Percentiles rank a stretch among this genome's conserved stretches.
Evolutionary conservation across 805 yeast species (phyloP).

Genomic region (Hanseniaspora vineae): DNA sequence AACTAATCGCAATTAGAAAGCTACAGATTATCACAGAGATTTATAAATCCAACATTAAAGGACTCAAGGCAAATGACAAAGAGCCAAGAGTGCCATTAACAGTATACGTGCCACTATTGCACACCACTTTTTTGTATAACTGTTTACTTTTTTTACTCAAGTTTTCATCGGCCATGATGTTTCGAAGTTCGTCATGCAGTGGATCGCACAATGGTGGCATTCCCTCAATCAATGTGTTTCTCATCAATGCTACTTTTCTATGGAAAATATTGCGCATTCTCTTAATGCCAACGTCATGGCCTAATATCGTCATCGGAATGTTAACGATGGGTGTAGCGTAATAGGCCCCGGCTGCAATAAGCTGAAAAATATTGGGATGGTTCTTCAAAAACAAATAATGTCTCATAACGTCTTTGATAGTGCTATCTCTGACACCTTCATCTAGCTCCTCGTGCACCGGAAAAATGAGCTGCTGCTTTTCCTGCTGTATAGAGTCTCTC

Average conservation of each 20-base stretch:
- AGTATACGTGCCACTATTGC: not conserved
- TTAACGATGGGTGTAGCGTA: constrained; percentile 12
- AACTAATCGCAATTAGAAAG: not conserved
- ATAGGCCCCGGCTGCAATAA: constrained; percentile 8
- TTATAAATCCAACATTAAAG: not conserved
- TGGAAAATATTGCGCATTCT: constrained; percentile 11
- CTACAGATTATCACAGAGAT: not conserved
- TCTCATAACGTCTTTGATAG: constrained; percentile 7
- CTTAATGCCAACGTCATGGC: constrained; percentile 11
- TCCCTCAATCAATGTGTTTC: constrained; percentile 13
- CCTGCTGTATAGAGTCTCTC: not conserved
- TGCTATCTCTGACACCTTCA: not conserved
- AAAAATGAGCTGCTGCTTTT: not conserved
- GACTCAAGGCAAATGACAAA: not conserved
- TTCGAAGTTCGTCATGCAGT: constrained; percentile 8
- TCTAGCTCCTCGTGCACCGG: not conserved
- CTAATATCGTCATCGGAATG: constrained; percentile 14
- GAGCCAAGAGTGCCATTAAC: not conserved
- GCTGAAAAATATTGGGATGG: constrained; percentile 9
- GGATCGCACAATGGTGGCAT: constrained; percentile 8
- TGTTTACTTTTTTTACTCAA: not conserved
- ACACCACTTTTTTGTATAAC: not conserved
- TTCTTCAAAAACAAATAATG: constrained; percentile 13
- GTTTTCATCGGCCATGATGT: constrained; percentile 4
- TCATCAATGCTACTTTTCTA: constrained; percentile 8